phyloP scores from a whole-genome alignment of 225 moss, liverwort and hornwort genomes.

The Pleurozium schreberi region DNA sequence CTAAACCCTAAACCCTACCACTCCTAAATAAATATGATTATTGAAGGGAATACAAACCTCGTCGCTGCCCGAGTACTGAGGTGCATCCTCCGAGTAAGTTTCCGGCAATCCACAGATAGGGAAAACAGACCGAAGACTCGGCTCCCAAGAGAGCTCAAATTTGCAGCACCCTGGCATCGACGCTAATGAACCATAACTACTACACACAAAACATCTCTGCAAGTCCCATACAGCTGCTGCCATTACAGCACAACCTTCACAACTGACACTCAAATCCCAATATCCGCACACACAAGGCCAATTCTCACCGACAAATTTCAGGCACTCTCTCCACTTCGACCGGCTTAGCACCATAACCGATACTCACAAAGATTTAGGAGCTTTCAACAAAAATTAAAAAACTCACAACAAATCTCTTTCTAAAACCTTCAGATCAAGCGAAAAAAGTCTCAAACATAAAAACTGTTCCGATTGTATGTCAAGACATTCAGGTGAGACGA shows the following conservation, averaged over 20 bases:
- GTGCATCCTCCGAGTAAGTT: not conserved
- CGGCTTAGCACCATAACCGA: not conserved
- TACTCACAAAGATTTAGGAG: not conserved
- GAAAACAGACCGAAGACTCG: not conserved
- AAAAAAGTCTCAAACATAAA: not conserved
- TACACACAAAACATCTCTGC: constrained; percentile 5
- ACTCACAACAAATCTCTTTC: not conserved
- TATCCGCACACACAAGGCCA: not conserved
- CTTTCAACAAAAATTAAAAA: not conserved
- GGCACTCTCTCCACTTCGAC: not conserved
- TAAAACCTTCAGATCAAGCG: not conserved
- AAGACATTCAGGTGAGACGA: not conserved
- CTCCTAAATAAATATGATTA: not conserved
- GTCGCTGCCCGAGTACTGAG: not conserved
- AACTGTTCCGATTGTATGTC: not conserved
- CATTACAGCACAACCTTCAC: not conserved
- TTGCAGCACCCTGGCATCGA: not conserved
- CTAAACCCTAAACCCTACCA: not conserved
- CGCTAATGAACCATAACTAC: not conserved
- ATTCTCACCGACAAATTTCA: not conserved
- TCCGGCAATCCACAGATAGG: constrained; percentile 2
- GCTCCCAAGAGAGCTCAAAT: not conserved
- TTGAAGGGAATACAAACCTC: constrained; percentile 11
- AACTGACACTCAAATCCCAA: not conserved
- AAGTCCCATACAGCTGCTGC: constrained; percentile 17